Conservation (phyloP, 306 rosid species). For the Vigna trinervia region DNA sequence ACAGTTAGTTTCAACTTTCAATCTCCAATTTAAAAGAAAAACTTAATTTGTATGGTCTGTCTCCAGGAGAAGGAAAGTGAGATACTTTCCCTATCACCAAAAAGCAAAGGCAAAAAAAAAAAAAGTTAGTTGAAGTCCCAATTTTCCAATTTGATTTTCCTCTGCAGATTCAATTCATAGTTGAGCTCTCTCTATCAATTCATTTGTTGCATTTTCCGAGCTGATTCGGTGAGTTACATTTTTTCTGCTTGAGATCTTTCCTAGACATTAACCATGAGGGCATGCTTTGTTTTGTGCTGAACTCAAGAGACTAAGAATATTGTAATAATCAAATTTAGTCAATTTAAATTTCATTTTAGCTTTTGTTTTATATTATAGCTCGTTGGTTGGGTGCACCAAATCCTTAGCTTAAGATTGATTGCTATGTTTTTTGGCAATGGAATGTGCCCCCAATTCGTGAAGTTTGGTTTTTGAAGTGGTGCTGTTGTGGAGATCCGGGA, state of each 20-base stretch:
- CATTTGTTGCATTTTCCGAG: slow-evolving; percentile 45
- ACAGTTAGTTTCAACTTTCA: slow-evolving; percentile 10
- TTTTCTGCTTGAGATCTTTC: slow-evolving; percentile 58
- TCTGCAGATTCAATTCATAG: slow-evolving; percentile 49
- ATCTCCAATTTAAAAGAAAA: not conserved
- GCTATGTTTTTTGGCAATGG: slow-evolving; percentile 36
- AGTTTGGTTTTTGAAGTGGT: slow-evolving; percentile 49
- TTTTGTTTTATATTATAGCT: slow-evolving; percentile 26
- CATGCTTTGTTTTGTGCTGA: slow-evolving; percentile 25
- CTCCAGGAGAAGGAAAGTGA: slow-evolving; percentile 44
- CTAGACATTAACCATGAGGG: slow-evolving; percentile 31
- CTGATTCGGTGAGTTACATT: slow-evolving; percentile 46
- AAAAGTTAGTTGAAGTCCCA: slow-evolving; percentile 47
- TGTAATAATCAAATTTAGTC: not conserved
- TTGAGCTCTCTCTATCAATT: slow-evolving; percentile 46
- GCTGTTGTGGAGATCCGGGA: slow-evolving; percentile 83
- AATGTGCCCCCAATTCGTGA: slow-evolving; percentile 17
- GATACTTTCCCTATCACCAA: slow-evolving; percentile 41
- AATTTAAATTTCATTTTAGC: slow-evolving; percentile 13
- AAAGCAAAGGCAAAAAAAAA: slow-evolving; percentile 33
- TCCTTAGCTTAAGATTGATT: slow-evolving; percentile 21
- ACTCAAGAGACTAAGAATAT: slow-evolving; percentile 28
- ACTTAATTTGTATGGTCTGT: slow-evolving; percentile 45
- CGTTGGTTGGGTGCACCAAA: slow-evolving; percentile 8
- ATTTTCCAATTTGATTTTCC: slow-evolving; percentile 41